A percentile compares a stretch with the other conserved stretches of the same genome.
Conservation (phyloP, 495 filamentous ascomycete genomes). For the Niebla homalea region DNA sequence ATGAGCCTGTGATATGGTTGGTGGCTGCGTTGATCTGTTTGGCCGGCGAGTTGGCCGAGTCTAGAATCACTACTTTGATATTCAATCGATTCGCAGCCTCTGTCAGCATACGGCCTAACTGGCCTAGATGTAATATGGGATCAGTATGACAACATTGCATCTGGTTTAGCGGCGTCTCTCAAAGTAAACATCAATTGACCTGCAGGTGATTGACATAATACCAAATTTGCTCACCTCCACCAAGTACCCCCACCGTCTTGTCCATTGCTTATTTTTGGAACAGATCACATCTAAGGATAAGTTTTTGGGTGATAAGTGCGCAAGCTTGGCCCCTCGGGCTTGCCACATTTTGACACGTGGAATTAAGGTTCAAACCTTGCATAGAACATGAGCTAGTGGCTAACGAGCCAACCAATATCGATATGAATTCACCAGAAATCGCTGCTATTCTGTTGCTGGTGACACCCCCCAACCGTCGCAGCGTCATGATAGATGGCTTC, state of each 20-base stretch:
- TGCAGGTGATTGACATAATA: not conserved
- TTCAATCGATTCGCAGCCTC: constrained; percentile 80
- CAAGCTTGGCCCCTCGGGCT: not conserved
- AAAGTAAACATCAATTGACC: not conserved
- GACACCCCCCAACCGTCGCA: too few relatives aligned
- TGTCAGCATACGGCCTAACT: constrained; percentile 90
- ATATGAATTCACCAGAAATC: too few relatives aligned
- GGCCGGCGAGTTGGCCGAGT: constrained; percentile 66
- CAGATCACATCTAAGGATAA: not conserved
- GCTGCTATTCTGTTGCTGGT: too few relatives aligned
- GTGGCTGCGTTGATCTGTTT: constrained; percentile 76
- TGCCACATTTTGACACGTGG: not conserved
- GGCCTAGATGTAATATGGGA: constrained; percentile 33
- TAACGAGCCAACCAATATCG: too few relatives aligned
- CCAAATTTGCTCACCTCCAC: not conserved
- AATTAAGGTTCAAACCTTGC: too few relatives aligned
- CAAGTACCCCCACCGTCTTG: not conserved
- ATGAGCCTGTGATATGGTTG: constrained; percentile 70
- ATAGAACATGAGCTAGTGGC: too few relatives aligned
- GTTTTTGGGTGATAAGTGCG: not conserved
- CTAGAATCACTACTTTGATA: constrained; percentile 67
- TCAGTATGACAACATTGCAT: not conserved
- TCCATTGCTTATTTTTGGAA: not conserved
- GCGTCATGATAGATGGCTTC: too few relatives aligned
- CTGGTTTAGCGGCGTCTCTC: not conserved